Percentiles rank a stretch among this genome's conserved stretches.
Conservation (phyloP, 1,284 basidiomycete genomes). For the Cystobasidium sp. region DNA sequence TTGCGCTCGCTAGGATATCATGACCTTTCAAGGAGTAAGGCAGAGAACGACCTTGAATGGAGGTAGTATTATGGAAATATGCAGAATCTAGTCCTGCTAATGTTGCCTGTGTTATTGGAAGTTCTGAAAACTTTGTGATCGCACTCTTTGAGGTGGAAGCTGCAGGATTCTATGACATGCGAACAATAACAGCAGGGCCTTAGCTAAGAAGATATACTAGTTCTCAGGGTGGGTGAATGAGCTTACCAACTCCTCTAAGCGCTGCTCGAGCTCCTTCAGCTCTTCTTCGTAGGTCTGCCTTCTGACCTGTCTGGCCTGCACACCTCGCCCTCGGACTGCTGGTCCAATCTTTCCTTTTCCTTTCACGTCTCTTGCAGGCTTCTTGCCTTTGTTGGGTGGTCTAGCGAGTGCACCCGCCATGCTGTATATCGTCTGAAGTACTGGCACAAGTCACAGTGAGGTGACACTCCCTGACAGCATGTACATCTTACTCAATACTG, state of each 20-base stretch:
- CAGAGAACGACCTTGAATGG: constrained; percentile 72
- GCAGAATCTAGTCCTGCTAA: constrained; percentile 75
- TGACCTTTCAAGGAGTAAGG: constrained; percentile 64
- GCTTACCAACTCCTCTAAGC: constrained; percentile 56
- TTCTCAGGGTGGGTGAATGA: background rate
- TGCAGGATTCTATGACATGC: background rate
- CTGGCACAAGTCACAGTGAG: background rate
- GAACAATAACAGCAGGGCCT: constrained; percentile 30
- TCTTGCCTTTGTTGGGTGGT: constrained; percentile 24
- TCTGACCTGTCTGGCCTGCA: constrained; percentile 26
- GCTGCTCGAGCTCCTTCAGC: constrained; percentile 55
- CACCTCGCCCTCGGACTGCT: constrained; percentile 22
- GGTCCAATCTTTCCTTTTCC: constrained; percentile 22
- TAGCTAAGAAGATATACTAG: constrained; percentile 30
- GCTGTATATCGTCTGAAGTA: background rate
- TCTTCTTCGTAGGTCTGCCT: constrained; percentile 54
- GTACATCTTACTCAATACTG: background rate
- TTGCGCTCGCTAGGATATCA: constrained; percentile 76
- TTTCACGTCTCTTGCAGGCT: constrained; percentile 19
- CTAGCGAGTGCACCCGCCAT: constrained; percentile 3
- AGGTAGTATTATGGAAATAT: constrained; percentile 83
- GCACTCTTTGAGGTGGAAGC: constrained; percentile 20
- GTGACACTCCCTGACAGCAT: too few relatives aligned
- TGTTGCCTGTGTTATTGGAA: constrained; percentile 54
- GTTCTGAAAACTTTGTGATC: constrained; percentile 56